Conservation (phyloP, 2,329 filamentous ascomycete species). For the Penicillium sp. region DNA sequence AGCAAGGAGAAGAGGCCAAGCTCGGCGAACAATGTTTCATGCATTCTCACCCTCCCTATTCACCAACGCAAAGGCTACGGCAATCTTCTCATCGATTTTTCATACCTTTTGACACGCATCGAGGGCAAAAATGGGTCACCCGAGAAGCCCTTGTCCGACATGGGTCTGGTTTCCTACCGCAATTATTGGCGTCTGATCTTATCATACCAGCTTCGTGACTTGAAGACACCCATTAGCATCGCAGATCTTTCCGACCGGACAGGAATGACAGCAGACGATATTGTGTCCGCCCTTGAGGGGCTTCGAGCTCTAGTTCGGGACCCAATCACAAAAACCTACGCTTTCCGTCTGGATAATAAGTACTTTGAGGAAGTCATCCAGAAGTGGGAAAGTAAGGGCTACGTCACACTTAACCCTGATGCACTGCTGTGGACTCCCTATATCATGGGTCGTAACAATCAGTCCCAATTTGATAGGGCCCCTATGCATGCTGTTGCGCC, state of each 20-base stretch:
- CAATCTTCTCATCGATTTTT: constrained; percentile 96
- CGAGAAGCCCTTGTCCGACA: constrained; percentile 95
- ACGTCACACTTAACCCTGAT: constrained; percentile 77
- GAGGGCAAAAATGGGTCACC: constrained; percentile 94
- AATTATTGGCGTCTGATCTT: constrained; percentile 94
- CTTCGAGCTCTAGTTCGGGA: constrained; percentile 86
- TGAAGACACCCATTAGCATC: constrained; percentile 57
- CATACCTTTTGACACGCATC: constrained; percentile 88
- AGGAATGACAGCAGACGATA: constrained; percentile 93
- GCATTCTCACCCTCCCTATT: constrained; percentile 92
- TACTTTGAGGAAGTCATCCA: constrained; percentile 86
- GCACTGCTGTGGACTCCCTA: constrained; percentile 94
- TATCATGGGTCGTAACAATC: constrained; percentile 85
- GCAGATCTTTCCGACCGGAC: constrained; percentile 71
- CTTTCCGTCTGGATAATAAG: constrained; percentile 78
- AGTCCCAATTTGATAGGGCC: constrained; percentile 78
- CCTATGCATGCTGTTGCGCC: constrained; percentile 85
- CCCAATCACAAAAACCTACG: constrained; percentile 83
- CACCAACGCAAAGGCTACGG: constrained; percentile 97
- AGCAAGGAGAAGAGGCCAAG: constrained; percentile 96
- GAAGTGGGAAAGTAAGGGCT: constrained; percentile 85
- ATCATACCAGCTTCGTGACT: constrained; percentile 75
- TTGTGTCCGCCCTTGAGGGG: constrained; percentile 89
- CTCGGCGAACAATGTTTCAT: constrained; percentile 96
- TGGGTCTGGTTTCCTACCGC: constrained; percentile 94